Percentiles rank a stretch among this genome's conserved stretches.
Evolutionary conservation across 2,329 filamentous ascomycete genomes (phyloP).

Genomic region (Epichloe typhina): DNA sequence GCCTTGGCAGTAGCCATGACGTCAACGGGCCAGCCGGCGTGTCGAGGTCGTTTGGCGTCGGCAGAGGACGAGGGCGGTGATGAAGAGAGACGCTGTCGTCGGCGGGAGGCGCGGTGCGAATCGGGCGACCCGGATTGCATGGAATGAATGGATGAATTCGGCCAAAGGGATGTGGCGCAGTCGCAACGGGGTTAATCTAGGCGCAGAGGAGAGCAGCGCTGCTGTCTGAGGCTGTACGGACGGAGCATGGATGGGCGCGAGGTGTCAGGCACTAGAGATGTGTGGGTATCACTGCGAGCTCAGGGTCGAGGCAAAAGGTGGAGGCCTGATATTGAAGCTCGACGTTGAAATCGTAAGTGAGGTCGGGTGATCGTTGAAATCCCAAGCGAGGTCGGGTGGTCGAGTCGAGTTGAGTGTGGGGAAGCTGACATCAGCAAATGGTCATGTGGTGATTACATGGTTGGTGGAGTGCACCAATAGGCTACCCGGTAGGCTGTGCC

Average conservation of each 20-base stretch:
- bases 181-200: not conserved
- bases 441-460: too few relatives aligned
- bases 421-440: not conserved
- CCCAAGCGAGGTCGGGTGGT: too few relatives aligned
- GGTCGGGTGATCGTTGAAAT: too few relatives aligned
- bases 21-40: constrained; percentile 11
- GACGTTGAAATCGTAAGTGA: too few relatives aligned
- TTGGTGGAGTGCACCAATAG: too few relatives aligned
- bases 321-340: too few relatives aligned
- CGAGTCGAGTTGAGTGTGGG: not conserved
- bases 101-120: constrained; percentile 21
- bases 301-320: not conserved
- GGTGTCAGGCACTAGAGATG: not conserved
- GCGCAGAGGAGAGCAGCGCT: too few relatives aligned
- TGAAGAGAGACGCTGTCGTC: constrained; percentile 24
- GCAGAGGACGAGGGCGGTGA: constrained; percentile 15
- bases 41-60: constrained; percentile 19
- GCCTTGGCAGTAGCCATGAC: constrained; percentile 23
- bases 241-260: too few relatives aligned
- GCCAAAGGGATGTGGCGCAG: not conserved
- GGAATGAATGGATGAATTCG: constrained; percentile 6
- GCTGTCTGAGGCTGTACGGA: too few relatives aligned
- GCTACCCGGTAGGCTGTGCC: too few relatives aligned
- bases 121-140: constrained; percentile 22
- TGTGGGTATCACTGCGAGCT: not conserved